These are phyloP conservation scores for Arabidopsis suecica DNA, from an alignment of 345 rosid genomes.

Conservation along the genomic window DNA sequence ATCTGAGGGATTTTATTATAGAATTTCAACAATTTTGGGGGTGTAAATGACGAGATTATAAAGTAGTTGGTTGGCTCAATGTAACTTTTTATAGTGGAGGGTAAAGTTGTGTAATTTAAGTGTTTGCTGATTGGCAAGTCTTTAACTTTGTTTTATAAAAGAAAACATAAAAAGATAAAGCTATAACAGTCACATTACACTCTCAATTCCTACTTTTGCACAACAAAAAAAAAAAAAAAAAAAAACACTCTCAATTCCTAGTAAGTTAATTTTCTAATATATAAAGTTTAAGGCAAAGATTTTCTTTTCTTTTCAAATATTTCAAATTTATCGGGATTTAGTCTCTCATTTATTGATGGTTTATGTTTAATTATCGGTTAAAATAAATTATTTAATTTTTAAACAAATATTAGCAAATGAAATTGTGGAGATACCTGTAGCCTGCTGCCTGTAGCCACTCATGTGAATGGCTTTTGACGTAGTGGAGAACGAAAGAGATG, in stretches of 20 bases:
- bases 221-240: too few relatives aligned
- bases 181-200: conserved; percentile 33
- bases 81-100: conserved; percentile 41
- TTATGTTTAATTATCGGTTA: neutral
- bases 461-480: conserved; percentile 15
- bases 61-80: conserved; percentile 20
- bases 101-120: conserved; percentile 35
- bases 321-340: neutral
- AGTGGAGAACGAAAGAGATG: conserved; percentile 29
- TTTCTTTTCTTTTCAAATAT: neutral
- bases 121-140: conserved; percentile 24
- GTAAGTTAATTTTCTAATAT: neutral
- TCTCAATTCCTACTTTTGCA: conserved; percentile 11
- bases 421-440: neutral
- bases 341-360: neutral
- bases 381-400: too few relatives aligned
- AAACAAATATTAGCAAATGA: neutral
- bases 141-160: conserved; percentile 20
- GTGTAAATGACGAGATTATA: neutral
- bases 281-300: neutral
- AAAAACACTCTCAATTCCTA: conserved; percentile 29
- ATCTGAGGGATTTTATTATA: conserved; percentile 24
- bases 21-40: neutral
- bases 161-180: conserved; percentile 33
- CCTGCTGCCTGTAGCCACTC: conserved; percentile 7